Evolutionary conservation across 2,329 filamentous ascomycete species (phyloP).

Genomic region (Aspergillus unguis): DNA sequence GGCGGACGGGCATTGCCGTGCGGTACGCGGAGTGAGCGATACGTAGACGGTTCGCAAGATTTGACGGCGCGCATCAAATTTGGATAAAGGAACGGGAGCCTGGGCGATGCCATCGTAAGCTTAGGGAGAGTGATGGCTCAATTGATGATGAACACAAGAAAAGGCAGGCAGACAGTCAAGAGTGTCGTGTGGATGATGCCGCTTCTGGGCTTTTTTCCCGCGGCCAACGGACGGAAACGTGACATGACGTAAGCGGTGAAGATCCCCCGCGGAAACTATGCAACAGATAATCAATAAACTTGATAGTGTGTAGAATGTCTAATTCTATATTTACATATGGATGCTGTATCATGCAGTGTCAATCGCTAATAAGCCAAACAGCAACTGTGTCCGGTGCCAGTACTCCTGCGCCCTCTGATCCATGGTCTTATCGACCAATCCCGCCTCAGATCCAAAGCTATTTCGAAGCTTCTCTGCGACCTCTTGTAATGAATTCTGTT

Average conservation of each 20-base stretch:
- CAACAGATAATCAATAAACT: neutral
- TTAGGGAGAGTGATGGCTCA: neutral
- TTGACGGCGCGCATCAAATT: constrained; percentile 59
- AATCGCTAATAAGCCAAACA: constrained; percentile 70
- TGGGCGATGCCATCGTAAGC: constrained; percentile 56
- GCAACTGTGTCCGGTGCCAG: constrained; percentile 74
- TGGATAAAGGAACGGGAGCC: constrained; percentile 67
- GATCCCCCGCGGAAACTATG: constrained; percentile 17
- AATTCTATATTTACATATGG: constrained; percentile 6
- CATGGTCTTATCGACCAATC: constrained; percentile 51
- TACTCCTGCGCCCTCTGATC: constrained; percentile 67
- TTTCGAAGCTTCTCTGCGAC: constrained; percentile 44
- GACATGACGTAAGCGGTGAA: constrained; percentile 29
- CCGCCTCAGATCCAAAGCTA: constrained; percentile 50
- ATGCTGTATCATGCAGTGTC: constrained; percentile 7
- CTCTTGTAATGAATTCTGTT: constrained; percentile 40
- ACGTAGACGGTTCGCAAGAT: constrained; percentile 45
- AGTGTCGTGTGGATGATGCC: neutral
- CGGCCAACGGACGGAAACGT: constrained; percentile 24
- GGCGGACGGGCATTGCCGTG: constrained; percentile 19
- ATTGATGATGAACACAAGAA: constrained; percentile 10
- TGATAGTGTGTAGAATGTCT: neutral
- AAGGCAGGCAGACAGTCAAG: neutral
- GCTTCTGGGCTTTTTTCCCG: constrained; percentile 19
- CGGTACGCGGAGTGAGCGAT: constrained; percentile 42